Evolutionary conservation across 768 basidiomycete species (phyloP), one percentile per base, ranked within the genome.

Genomic region (Pholiota molesta): DNA sequence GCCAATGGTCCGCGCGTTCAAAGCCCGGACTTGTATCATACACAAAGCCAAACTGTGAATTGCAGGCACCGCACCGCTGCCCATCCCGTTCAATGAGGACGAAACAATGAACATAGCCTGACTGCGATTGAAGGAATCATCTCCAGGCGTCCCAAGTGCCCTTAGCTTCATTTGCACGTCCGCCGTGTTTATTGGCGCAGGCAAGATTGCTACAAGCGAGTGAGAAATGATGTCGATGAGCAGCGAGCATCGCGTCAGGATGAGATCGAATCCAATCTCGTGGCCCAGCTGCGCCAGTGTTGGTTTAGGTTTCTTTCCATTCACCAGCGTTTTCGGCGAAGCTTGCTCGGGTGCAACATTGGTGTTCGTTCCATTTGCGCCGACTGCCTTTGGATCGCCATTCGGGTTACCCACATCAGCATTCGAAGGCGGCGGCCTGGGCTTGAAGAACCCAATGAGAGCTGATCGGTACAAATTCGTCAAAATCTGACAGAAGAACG

Each of bases 261-360:
- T 69, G 6, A 93, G 78, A 73, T 94, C 92, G 66, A 93, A 93
- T 26, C 77, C 74, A 66, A 92, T 89, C 66, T 89, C 90, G 23
- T 79, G 79, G 23, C 83, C 79, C 19, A 93, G 80, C 37, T 84
- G 81, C 1, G 76, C 73, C 54, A 81, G 81, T 28, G 86, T 84
- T 5, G 83, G 79, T 63, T 79, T 81, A 8, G 78, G 76, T 63
- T 81, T 81, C 47, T 73, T 74, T 19, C 65, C 64, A 26, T 66
- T 68, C n/a, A 65, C 47, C 40, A 58, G 40, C 28, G 10, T 21
- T 31, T 44, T 37, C 16, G 54, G 8, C 9, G 33, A 39, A 23
- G 55, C 17, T 37, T 60, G n/a, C 17, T 28, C 55, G 19, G 23
- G 33, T 8, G 59, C 37, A 5, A 26, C n/a, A 52, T 37, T 19